These are phyloP conservation scores for Fraxinus nigra DNA, from an alignment of 305 asterid genomes.

Conservation along the genomic window DNA sequence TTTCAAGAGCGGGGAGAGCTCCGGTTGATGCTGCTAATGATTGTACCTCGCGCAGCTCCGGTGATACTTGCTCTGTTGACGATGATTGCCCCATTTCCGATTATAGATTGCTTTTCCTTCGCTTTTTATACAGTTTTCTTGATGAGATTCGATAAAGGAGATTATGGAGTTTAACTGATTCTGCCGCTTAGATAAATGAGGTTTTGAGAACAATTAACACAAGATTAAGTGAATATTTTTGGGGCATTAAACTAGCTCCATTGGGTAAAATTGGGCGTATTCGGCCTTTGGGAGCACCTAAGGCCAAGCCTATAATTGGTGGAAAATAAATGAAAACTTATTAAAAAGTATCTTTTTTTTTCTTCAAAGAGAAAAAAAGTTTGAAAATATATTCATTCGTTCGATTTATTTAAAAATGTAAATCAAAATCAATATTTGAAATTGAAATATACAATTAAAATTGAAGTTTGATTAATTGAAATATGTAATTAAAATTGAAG, in stretches of 20 bases:
- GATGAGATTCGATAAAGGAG: background rate
- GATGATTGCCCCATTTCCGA: conserved; percentile 80
- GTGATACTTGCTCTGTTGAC: conserved; percentile 47
- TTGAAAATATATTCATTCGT: too few species aligned
- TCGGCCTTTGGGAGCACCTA: background rate
- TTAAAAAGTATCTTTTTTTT: too few species aligned
- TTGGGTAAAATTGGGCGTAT: background rate
- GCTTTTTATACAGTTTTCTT: background rate
- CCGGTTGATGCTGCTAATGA: conserved; percentile 83
- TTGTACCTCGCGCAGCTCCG: conserved; percentile 67
- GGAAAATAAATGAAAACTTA: too few species aligned
- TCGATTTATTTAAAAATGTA: too few species aligned
- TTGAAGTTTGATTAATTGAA: too few species aligned
- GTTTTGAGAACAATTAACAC: background rate
- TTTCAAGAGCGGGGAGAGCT: conserved; percentile 65
- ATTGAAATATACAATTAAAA: too few species aligned
- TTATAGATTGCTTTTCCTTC: background rate
- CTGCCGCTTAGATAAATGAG: background rate
- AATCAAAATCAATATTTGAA: too few species aligned
- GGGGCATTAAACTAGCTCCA: background rate
- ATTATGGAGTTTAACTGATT: background rate
- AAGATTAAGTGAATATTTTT: background rate
- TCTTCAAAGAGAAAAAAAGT: too few species aligned
- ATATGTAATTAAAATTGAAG: too few species aligned
- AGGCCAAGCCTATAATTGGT: background rate